A percentile compares a stretch with the other conserved stretches of the same genome.
phyloP scores from a whole-genome alignment of 306 rosid species.

The Pterocarpus santalinus region DNA sequence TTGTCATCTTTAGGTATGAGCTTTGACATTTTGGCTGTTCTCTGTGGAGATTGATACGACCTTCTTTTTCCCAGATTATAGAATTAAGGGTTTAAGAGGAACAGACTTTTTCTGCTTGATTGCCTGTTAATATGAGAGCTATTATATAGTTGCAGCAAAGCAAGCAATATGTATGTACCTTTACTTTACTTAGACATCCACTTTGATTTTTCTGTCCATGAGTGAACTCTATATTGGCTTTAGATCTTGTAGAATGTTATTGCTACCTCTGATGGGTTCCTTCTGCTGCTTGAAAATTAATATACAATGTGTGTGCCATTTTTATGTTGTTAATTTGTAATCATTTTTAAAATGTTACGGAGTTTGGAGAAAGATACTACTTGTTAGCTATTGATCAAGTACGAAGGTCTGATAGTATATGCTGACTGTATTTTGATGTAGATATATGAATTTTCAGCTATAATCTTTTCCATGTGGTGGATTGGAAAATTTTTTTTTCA shows the following conservation, averaged over 20 bases:
- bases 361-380: conserved; percentile 14
- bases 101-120: conserved; percentile 17
- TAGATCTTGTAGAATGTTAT: conserved; percentile 5
- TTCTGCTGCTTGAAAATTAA: conserved; percentile 20
- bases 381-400: conserved; percentile 28
- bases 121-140: neutral
- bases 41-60: neutral
- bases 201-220: neutral
- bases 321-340: neutral
- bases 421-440: conserved; percentile 14
- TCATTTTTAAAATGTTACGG: neutral
- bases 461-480: conserved; percentile 29
- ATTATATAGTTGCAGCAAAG: conserved; percentile 4
- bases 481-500: conserved; percentile 35
- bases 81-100: conserved; percentile 8
- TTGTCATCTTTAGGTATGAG: conserved; percentile 11
- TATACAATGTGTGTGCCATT: conserved; percentile 9
- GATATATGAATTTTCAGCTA: conserved; percentile 16
- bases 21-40: conserved; percentile 20
- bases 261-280: conserved; percentile 16
- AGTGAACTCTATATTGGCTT: conserved; percentile 4
- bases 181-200: conserved; percentile 28
- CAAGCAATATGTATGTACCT: neutral
- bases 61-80: conserved; percentile 14
- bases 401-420: neutral